These are phyloP conservation scores for Leucosporidium yakuticum DNA, from an alignment of 768 basidiomycete genomes.

Conservation along the genomic window DNA sequence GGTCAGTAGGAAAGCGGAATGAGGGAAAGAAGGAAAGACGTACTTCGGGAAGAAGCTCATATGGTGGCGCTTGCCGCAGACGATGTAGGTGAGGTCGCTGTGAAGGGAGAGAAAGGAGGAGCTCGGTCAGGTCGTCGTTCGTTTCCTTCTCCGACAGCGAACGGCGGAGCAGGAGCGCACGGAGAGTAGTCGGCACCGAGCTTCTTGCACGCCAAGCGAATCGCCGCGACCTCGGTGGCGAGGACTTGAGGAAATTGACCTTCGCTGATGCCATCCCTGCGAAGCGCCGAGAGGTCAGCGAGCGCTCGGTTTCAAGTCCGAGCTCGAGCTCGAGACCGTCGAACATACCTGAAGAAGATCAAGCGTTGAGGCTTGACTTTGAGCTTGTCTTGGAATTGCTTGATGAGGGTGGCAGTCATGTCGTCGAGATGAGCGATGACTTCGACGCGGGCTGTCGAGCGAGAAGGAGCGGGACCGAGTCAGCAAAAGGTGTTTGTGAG, in stretches of 20 bases:
- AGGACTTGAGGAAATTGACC: conserved; percentile 23
- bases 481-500: neutral
- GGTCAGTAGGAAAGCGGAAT: no score
- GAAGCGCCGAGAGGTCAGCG: no score
- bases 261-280: conserved; percentile 19
- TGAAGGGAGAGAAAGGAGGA: no score
- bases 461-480: neutral
- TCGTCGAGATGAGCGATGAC: neutral
- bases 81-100: conserved; percentile 6
- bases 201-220: neutral
- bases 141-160: neutral
- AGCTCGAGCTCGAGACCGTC: no score
- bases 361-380: conserved; percentile 5
- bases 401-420: conserved; percentile 18
- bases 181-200: conserved; percentile 24
- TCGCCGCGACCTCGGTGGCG: conserved; percentile 6
- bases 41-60: conserved; percentile 25
- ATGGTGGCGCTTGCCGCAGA: conserved; percentile 33
- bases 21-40: neutral
- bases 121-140: neutral
- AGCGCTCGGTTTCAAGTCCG: no score
- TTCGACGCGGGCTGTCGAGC: neutral
- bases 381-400: conserved; percentile 1
- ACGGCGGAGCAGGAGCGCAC: neutral
- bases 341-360: conserved; percentile 1